A percentile compares a stretch with the other conserved stretches of the same genome.
phyloP scores from a whole-genome alignment of 495 filamentous ascomycete species.

The Xanthoparmelia taractica region DNA sequence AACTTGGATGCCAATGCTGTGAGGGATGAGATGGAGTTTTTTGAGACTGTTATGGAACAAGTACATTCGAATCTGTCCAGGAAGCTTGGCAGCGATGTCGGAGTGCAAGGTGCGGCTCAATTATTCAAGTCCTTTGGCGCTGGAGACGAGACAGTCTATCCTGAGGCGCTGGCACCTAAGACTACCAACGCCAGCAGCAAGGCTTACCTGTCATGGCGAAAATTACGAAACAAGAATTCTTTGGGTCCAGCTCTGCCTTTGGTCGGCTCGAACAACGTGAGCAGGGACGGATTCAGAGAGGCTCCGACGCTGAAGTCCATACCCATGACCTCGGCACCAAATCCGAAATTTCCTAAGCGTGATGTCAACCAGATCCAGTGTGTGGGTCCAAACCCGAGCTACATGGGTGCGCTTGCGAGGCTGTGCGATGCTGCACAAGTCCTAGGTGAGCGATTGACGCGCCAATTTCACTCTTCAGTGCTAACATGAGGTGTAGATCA shows the following conservation, averaged over 20 bases:
- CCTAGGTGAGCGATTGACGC: constrained; percentile 56
- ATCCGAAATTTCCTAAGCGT: constrained; percentile 54
- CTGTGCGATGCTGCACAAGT: constrained; percentile 92
- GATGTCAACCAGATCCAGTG: constrained; percentile 62
- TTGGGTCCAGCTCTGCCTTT: constrained; percentile 36
- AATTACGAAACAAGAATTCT: constrained; percentile 81
- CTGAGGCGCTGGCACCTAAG: constrained; percentile 40
- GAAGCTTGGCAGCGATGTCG: constrained; percentile 86
- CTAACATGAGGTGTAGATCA: constrained; percentile 55
- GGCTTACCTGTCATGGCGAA: constrained; percentile 70
- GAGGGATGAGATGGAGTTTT: constrained; percentile 88
- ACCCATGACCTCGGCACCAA: constrained; percentile 69
- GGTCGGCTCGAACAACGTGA: constrained; percentile 28
- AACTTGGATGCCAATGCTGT: constrained; percentile 84
- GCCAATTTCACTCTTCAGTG: not conserved
- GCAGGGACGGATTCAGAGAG: constrained; percentile 51
- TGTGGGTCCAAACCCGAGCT: constrained; percentile 75
- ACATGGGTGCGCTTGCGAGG: constrained; percentile 83
- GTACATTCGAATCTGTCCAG: constrained; percentile 68
- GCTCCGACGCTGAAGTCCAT: constrained; percentile 59
- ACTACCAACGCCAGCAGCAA: constrained; percentile 56
- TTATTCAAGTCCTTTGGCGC: constrained; percentile 57
- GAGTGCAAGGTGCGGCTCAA: constrained; percentile 57
- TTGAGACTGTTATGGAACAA: constrained; percentile 81
- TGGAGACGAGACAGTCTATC: constrained; percentile 36